Base-by-base conservation (phyloP, 2,329 filamentous ascomycete species). In the Fusarium decemcellulare region DNA sequence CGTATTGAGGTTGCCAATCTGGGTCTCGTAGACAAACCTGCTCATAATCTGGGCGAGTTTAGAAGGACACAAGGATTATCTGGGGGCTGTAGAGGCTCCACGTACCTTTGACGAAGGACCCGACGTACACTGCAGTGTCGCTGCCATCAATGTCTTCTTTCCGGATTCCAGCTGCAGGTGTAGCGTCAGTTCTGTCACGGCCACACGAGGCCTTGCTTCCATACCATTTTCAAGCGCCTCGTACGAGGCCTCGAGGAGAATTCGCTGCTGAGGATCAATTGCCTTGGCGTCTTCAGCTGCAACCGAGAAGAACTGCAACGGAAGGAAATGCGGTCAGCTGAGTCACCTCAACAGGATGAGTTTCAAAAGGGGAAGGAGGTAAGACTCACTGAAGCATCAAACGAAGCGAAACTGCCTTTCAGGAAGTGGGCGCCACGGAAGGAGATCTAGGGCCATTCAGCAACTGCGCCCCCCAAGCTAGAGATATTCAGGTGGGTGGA, bases 211-310 rank as follows among this genome's bases (percentile, higher is more conserved):
- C 8, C 11, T 37, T 1, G 14, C 5, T 5, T 32, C 30, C 76
- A 27, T 59, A 84, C 84, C 83, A 64, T 83, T 86, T 63, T 87
- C 85, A 2, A 87, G 76, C 18, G 84, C 83, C 65, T 87, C 85
- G 42, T 86, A 87, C 4, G 81, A 83, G 8, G 81, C 77, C 63
- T 88, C 86, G 1, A 88, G 80, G 1, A 87, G 76, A 23, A 87
- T 77, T n/a, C 86, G 77, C 66, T 87, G 84, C 59, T 87, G 84
- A 8, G 86, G 86, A 53, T 88, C 86, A 59, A 87, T 84, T 4
- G 86, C 84, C 27, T 81, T 81, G 16, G 85, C 85, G 54, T 87
- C 85, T 16, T 84, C 82, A 0, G 84, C 79, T 0, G 84, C 77
- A 5, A 87, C 79, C 0, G 81, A 81, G 70, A 88, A 88, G 74